phyloP scores from a whole-genome alignment of 176 grass and related monocot species.

The Miscanthus lutarioriparius region DNA sequence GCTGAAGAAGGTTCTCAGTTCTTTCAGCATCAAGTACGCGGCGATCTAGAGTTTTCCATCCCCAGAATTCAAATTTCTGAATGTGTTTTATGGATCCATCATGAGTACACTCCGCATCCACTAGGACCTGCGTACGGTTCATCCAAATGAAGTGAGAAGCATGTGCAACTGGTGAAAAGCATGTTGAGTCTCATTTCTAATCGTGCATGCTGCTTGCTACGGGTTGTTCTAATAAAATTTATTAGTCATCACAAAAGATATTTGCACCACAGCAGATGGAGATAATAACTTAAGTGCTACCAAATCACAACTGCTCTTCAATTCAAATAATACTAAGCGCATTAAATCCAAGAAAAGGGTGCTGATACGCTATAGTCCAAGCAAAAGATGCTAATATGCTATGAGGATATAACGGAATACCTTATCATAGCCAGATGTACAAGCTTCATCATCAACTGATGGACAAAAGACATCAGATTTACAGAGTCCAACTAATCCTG shows the following conservation, averaged over 20 bases:
- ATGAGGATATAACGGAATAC: constrained; percentile 38
- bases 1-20: constrained; percentile 74
- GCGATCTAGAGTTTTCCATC: constrained; percentile 90
- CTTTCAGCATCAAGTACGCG: constrained; percentile 92
- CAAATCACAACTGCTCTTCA: neutral
- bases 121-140: constrained; percentile 63
- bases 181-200: neutral
- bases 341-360: neutral
- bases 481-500: constrained; percentile 71
- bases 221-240: neutral
- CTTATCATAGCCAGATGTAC: constrained; percentile 84
- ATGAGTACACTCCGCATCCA: constrained; percentile 98
- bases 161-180: neutral
- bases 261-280: neutral
- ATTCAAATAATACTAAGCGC: neutral
- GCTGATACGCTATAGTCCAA: neutral
- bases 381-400: neutral
- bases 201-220: neutral
- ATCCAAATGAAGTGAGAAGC: constrained; percentile 2
- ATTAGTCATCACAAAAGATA: neutral
- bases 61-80: constrained; percentile 93
- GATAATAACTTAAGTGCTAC: neutral
- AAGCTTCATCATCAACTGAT: constrained; percentile 44
- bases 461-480: constrained; percentile 57
- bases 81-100: constrained; percentile 98